Conservation (phyloP, 495 filamentous ascomycete species). For the Pyronema omphalodes region DNA sequence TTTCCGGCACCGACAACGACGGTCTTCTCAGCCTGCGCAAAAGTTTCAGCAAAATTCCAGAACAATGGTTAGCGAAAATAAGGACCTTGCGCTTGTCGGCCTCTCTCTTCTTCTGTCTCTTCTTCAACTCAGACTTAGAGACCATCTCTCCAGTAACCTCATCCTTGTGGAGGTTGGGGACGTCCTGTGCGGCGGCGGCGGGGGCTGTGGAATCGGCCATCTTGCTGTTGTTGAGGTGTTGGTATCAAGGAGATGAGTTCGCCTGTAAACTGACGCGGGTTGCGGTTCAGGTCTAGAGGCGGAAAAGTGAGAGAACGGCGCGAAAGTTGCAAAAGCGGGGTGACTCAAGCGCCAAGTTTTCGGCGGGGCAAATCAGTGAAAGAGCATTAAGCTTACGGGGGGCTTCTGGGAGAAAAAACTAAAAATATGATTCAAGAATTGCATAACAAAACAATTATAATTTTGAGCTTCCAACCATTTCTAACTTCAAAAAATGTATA, state of each 20-base stretch:
- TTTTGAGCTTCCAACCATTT: too few species aligned
- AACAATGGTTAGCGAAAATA: neutral
- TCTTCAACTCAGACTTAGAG: slow-evolving; percentile 87
- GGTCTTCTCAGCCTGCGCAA: slow-evolving; percentile 45
- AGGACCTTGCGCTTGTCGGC: slow-evolving; percentile 58
- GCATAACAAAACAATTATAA: too few species aligned
- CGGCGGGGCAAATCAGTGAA: too few species aligned
- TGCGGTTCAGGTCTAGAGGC: too few species aligned
- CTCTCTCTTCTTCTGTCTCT: slow-evolving; percentile 78
- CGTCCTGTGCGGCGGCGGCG: slow-evolving; percentile 31
- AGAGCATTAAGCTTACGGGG: too few species aligned
- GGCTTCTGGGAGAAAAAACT: too few species aligned
- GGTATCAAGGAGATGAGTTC: neutral
- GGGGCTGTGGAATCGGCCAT: slow-evolving; percentile 33
- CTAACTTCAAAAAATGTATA: too few species aligned
- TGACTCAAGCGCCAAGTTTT: too few species aligned
- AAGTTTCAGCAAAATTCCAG: neutral
- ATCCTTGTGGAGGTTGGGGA: slow-evolving; percentile 62
- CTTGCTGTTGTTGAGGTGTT: slow-evolving; percentile 7
- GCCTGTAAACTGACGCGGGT: too few species aligned
- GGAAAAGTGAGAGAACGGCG: too few species aligned
- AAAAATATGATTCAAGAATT: too few species aligned
- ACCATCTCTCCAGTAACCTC: slow-evolving; percentile 68
- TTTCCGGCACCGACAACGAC: slow-evolving; percentile 50
- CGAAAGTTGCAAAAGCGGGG: too few species aligned